Conservation (phyloP, 257 asterid species). For the Salvia rosmarinus region DNA sequence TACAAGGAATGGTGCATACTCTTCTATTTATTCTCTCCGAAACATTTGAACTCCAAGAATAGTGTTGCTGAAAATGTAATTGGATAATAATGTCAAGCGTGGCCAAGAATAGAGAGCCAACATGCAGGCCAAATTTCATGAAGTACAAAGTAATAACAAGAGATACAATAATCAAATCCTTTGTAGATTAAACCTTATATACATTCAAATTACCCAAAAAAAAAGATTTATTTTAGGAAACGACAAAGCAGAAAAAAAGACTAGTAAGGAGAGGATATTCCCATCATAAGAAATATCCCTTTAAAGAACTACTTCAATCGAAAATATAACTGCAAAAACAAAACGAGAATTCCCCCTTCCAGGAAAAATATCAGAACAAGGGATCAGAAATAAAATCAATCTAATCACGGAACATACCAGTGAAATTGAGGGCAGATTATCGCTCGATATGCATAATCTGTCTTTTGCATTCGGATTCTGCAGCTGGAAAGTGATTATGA, state of each 20-base stretch:
- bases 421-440: slow-evolving; percentile 51
- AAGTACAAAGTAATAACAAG: background rate
- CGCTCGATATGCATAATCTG: slow-evolving; percentile 40
- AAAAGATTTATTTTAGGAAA: slow-evolving; percentile 7
- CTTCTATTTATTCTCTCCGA: slow-evolving; percentile 50
- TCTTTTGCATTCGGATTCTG: slow-evolving; percentile 52
- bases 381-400: slow-evolving; percentile 17
- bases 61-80: slow-evolving; percentile 56
- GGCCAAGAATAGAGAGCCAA: slow-evolving; percentile 19
- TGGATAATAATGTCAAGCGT: slow-evolving; percentile 28
- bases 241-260: background rate
- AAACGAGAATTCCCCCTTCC: slow-evolving; percentile 17
- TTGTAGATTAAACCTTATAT: background rate
- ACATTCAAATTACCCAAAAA: slow-evolving; percentile 5
- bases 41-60: slow-evolving; percentile 60
- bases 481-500: slow-evolving; percentile 31
- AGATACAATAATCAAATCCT: slow-evolving; percentile 13
- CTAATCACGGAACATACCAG: slow-evolving; percentile 47
- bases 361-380: slow-evolving; percentile 23
- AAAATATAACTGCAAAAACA: slow-evolving; percentile 23
- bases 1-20: slow-evolving; percentile 47
- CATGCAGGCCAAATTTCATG: slow-evolving; percentile 12
- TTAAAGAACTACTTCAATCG: background rate
- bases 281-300: background rate
- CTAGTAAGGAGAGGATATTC: slow-evolving; percentile 4